These are phyloP conservation scores for Agaricus sinodeliciosus DNA, from an alignment of 768 basidiomycete species.

Conservation along the genomic window DNA sequence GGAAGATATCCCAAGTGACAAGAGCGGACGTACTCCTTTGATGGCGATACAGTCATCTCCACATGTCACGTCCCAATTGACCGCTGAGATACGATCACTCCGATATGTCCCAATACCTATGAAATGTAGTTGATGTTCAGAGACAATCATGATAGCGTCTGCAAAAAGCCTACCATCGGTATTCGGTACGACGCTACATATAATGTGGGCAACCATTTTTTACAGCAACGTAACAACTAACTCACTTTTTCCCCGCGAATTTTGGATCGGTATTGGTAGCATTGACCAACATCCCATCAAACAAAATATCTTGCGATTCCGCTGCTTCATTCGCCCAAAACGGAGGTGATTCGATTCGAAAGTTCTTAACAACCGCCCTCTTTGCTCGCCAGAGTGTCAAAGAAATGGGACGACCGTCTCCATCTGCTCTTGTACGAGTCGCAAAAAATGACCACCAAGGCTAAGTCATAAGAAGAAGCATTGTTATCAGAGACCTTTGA, in stretches of 20 bases:
- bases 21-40: constrained; percentile 42
- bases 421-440: constrained; percentile 39
- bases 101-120: constrained; percentile 48
- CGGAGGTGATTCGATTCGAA: constrained; percentile 46
- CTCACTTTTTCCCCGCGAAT: constrained; percentile 43
- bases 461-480: constrained; percentile 17
- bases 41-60: constrained; percentile 64
- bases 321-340: constrained; percentile 58
- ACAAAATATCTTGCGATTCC: constrained; percentile 38
- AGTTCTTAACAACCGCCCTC: constrained; percentile 36
- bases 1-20: background rate
- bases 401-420: constrained; percentile 53
- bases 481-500: background rate
- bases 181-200: constrained; percentile 44
- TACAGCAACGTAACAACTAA: background rate
- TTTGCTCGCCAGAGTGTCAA: constrained; percentile 41
- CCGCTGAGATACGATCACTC: constrained; percentile 37
- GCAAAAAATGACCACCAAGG: constrained; percentile 55
- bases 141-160: background rate
- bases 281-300: constrained; percentile 54
- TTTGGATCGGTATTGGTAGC: constrained; percentile 48
- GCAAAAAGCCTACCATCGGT: constrained; percentile 40
- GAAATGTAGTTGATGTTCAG: background rate
- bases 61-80: constrained; percentile 56
- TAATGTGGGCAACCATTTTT: background rate